phyloP scores from a whole-genome alignment of 2,329 filamentous ascomycete species.

The Lizonia empirigonia region DNA sequence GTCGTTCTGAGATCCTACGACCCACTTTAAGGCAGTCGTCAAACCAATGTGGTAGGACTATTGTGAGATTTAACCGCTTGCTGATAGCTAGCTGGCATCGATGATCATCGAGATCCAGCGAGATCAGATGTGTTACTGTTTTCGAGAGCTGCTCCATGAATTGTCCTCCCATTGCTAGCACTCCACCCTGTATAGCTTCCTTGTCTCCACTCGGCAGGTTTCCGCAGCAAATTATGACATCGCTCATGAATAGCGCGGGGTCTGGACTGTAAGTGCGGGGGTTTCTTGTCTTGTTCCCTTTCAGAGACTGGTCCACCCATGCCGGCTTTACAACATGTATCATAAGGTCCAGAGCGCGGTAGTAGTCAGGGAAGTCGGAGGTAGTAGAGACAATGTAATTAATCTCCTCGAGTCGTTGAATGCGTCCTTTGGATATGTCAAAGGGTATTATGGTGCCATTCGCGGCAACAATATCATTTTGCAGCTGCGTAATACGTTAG shows the following conservation, averaged over 20 bases:
- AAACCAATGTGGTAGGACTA: conserved; percentile 96
- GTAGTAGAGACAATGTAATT: conserved; percentile 75
- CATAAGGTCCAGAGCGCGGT: conserved; percentile 73
- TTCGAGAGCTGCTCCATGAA: conserved; percentile 74
- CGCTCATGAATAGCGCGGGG: conserved; percentile 85
- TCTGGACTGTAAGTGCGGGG: conserved; percentile 89
- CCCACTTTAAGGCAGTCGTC: conserved; percentile 95
- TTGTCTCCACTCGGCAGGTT: conserved; percentile 85
- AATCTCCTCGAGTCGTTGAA: conserved; percentile 53
- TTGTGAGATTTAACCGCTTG: conserved; percentile 74
- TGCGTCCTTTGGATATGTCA: conserved; percentile 46
- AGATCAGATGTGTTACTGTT: conserved; percentile 86
- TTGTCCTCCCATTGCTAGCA: conserved; percentile 85
- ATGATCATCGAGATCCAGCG: conserved; percentile 74
- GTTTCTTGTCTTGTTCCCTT: conserved; percentile 72
- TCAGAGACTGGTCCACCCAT: conserved; percentile 77
- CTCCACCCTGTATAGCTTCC: conserved; percentile 88
- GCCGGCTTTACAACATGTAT: conserved; percentile 81
- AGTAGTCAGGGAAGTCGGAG: conserved; percentile 90
- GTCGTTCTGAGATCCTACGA: conserved; percentile 84
- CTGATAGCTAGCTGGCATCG: conserved; percentile 68
- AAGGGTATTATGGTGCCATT: conserved; percentile 56
- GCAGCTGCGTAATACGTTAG: conserved; percentile 50
- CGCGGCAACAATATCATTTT: conserved; percentile 53
- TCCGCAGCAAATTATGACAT: conserved; percentile 80